phyloP scores from a whole-genome alignment of 2,329 filamentous ascomycete species.

The Ambrosiella cleistominuta region DNA sequence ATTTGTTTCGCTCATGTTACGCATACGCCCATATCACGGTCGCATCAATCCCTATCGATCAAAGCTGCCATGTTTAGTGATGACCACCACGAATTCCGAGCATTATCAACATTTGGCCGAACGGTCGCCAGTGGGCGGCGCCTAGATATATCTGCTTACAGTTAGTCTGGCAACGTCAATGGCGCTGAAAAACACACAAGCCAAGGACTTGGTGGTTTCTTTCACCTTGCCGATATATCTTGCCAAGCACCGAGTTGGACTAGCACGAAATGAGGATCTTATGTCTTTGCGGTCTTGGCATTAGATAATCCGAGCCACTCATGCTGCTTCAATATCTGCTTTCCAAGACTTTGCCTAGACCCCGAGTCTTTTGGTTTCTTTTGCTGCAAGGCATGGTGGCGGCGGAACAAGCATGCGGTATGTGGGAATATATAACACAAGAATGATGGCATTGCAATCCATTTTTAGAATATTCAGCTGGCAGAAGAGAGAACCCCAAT shows the following conservation, averaged over 20 bases:
- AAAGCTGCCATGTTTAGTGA: not conserved
- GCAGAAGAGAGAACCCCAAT: not conserved
- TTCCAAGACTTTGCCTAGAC: conserved; percentile 3
- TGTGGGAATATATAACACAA: not conserved
- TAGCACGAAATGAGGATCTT: not conserved
- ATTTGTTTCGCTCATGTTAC: not conserved
- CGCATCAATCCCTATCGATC: too few relatives aligned
- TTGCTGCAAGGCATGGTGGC: not conserved
- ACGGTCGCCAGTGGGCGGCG: too few relatives aligned
- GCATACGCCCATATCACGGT: not conserved
- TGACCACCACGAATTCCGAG: not conserved
- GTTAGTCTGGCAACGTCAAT: not conserved
- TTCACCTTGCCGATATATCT: not conserved
- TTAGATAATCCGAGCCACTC: conserved; percentile 4
- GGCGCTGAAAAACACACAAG: not conserved
- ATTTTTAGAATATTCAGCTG: not conserved
- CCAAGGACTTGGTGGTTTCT: not conserved
- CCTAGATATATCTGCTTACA: not conserved
- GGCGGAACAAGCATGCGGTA: not conserved
- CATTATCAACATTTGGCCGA: too few relatives aligned
- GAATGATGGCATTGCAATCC: too few relatives aligned
- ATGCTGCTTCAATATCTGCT: not conserved
- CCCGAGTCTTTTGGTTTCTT: not conserved
- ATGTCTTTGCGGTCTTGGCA: conserved; percentile 2
- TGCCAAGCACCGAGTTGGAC: conserved; percentile 1